Evolutionary conservation across 768 basidiomycete genomes (phyloP), one percentile per base, ranked within the genome.

Genomic region (Leccinum longicurvipes): DNA sequence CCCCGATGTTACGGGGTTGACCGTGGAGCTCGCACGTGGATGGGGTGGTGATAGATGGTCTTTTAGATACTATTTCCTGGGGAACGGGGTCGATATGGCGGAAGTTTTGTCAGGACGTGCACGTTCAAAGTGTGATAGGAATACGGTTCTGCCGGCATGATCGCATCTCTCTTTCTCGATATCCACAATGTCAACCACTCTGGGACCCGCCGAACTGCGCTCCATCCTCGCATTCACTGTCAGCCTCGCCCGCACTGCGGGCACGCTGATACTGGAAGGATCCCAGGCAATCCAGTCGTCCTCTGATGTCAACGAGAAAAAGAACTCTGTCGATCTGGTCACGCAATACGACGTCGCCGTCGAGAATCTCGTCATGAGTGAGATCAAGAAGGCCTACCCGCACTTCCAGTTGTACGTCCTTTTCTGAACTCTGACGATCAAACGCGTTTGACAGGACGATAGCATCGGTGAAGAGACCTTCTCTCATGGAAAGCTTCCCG

Each of bases 391-490:
- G 24, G 77, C 74, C 50, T 95, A 90, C 69, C 92, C 93, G 0
- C 60, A 72, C 3, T 95, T 92, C 72, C 76, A 86, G 60, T 96
- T 97, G 93, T 94, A 68, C 68, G 91, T 79, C 25, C 3, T 34
- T 0, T 54, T 27, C 54, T 25, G 21, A n/a, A 53, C 14, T n/a
- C 10, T 52, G 42, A 29, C 3, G 19, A 17, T 32, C 11, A 24
- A 23, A 36, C 28, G 6, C 7, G 14, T 23, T 15, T 52, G 28
- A 57, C 29, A 19, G 10, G 28, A 41, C 27, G 36, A 23, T 57
- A 95, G 92, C 72, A 91, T 98, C 56, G 96, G 96, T 54, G 96
- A 99, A 68, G 96, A 98, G 74, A 89, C 89, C 0, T 94, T 89
- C 62, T 84, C 91, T 9, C 79, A 86, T 4, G 91, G 91, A n/a